Evolutionary conservation across 805 yeast genomes (phyloP), one percentile per base, ranked within the genome.

Genomic region (Candida parachauliodes): DNA sequence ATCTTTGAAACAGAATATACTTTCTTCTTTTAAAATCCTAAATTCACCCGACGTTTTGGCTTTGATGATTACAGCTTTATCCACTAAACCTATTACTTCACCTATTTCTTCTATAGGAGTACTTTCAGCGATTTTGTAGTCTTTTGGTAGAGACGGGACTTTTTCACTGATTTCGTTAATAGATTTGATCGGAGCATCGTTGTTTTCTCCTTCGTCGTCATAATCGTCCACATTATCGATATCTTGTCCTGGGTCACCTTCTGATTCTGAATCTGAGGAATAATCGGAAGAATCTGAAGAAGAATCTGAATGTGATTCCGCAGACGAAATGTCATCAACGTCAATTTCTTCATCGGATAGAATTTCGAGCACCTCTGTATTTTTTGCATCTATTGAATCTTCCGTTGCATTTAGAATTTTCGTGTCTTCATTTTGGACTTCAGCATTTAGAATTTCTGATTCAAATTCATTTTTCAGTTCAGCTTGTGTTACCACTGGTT

Each of bases 1-100:
- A 53, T 86, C 88, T 45, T 78, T 81, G 31, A 88, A 73, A 51
- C 96, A 87, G 3, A 91, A 69, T 0, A 91, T 67, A 0, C 95
- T 81, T 11, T 81, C 83, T 37, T 88, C 97, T 46, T 81, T 84
- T 24, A 91, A 66, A 2, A 88, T 83, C 29, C 89, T 67, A 54
- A 80, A 83, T 51, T 93, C 97, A 9, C 94, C 98, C 2, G 96
- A 85, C 1, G 71, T 59, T 10, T 62, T 61, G 0, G 95, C 93
- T 49, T 79, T 78, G 17, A 93, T 68, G 5, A 93, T 74, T 1
- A 84, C 74, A 40, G 83, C 81, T 37, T 70, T 72, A 28, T 88
- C 95, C 6, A 87, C 88, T 8, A 83, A 64, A 0, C 81, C 79
- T 8, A 73, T 70, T 5, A 91, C 65, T 5, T 64, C 67, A 2